These are phyloP conservation scores for Trichodelitschia bisporula DNA, from an alignment of 495 filamentous ascomycete species.

Conservation along the genomic window DNA sequence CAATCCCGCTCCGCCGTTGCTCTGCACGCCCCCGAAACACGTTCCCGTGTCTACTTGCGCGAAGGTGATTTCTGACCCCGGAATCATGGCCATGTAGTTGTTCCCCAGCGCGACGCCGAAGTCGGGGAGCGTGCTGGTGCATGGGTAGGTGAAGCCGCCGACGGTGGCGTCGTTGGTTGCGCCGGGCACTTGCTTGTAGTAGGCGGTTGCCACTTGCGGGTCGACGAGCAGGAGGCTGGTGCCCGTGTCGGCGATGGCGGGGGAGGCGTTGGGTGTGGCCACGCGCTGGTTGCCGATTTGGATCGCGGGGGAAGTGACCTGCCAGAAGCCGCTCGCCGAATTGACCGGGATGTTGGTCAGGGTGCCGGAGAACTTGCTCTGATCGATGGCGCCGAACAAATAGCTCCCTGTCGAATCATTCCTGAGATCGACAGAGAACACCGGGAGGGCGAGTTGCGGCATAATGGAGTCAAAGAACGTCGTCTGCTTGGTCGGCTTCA, in stretches of 20 bases:
- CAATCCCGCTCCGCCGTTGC: slow-evolving; percentile 25
- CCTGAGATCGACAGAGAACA: slow-evolving; percentile 51
- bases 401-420: slow-evolving; percentile 37
- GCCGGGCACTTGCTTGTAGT: slow-evolving; percentile 34
- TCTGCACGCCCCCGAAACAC: slow-evolving; percentile 20
- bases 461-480: slow-evolving; percentile 69
- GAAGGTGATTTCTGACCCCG: slow-evolving; percentile 44
- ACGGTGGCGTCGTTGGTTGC: slow-evolving; percentile 22
- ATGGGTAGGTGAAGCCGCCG: slow-evolving; percentile 44
- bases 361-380: slow-evolving; percentile 33
- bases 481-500: slow-evolving; percentile 37
- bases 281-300: slow-evolving; percentile 22
- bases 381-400: slow-evolving; percentile 53
- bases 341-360: slow-evolving; percentile 42
- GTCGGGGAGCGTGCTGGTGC: slow-evolving; percentile 33
- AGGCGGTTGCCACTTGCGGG: slow-evolving; percentile 13
- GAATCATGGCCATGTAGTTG: slow-evolving; percentile 31
- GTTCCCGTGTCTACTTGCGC: slow-evolving; percentile 24
- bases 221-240: slow-evolving; percentile 18
- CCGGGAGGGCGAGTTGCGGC: slow-evolving; percentile 31
- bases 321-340: slow-evolving; percentile 45
- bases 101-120: slow-evolving; percentile 40
- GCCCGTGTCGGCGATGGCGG: slow-evolving; percentile 21
- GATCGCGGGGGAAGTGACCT: slow-evolving; percentile 35
- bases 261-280: slow-evolving; percentile 10